Evolutionary conservation across 2,329 filamentous ascomycete genomes (phyloP).

Genomic region (Trichoderma afroharzianum): DNA sequence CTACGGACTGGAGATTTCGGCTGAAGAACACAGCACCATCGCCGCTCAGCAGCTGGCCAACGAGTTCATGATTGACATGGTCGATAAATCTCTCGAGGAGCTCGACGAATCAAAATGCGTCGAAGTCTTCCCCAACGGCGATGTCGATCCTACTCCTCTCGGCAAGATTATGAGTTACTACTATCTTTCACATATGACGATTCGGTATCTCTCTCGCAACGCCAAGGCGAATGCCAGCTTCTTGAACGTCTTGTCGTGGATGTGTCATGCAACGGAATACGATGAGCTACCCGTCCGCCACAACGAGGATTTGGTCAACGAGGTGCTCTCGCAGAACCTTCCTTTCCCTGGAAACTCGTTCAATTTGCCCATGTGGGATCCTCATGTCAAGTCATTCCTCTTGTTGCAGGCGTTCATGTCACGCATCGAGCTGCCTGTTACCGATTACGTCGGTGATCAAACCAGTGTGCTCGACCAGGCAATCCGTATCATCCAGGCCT

Average conservation of each 20-base stretch:
- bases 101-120: slow-evolving; percentile 83
- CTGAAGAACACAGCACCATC: slow-evolving; percentile 86
- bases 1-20: slow-evolving; percentile 90
- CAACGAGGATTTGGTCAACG: slow-evolving; percentile 97
- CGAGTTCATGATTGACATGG: slow-evolving; percentile 90
- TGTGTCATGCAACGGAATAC: slow-evolving; percentile 91
- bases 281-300: slow-evolving; percentile 96
- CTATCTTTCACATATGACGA: slow-evolving; percentile 92
- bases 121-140: slow-evolving; percentile 76
- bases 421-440: slow-evolving; percentile 85
- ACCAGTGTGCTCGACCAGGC: slow-evolving; percentile 87
- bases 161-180: slow-evolving; percentile 99
- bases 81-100: slow-evolving; percentile 79
- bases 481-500: slow-evolving; percentile 94
- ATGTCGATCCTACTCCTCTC: slow-evolving; percentile 83
- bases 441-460: slow-evolving; percentile 95
- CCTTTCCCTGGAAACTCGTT: slow-evolving; percentile 59
- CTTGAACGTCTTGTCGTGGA: slow-evolving; percentile 82
- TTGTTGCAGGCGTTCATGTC: slow-evolving; percentile 94
- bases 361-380: slow-evolving; percentile 92
- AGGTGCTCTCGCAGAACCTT: slow-evolving; percentile 77
- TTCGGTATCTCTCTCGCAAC: slow-evolving; percentile 75
- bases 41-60: slow-evolving; percentile 84
- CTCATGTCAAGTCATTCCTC: slow-evolving; percentile 93
- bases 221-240: slow-evolving; percentile 75